Conservation (phyloP, 2,329 filamentous ascomycete species). For the Talaromyces sp. region DNA sequence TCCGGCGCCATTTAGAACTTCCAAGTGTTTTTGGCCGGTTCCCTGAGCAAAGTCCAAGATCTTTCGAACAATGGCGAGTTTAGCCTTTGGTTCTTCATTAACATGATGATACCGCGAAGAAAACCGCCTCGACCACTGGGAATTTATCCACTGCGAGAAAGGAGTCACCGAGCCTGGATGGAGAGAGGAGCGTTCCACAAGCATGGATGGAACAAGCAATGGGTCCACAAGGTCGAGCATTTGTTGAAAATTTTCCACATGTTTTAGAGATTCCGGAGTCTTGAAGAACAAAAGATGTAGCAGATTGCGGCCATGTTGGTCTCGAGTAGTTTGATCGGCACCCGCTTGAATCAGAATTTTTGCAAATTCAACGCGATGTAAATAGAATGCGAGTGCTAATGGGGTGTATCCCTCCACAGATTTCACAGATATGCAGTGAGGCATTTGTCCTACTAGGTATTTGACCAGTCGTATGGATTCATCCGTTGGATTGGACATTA, state of each 20-base stretch:
- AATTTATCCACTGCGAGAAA: slow-evolving; percentile 54
- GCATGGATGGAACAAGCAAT: slow-evolving; percentile 41
- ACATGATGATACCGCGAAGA: background rate
- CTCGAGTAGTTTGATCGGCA: slow-evolving; percentile 64
- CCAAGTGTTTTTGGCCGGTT: slow-evolving; percentile 40
- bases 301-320: slow-evolving; percentile 61
- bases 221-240: slow-evolving; percentile 56
- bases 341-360: slow-evolving; percentile 62
- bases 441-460: slow-evolving; percentile 61
- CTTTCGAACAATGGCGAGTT: slow-evolving; percentile 43
- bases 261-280: slow-evolving; percentile 18
- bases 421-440: slow-evolving; percentile 60
- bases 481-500: slow-evolving; percentile 43
- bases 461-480: slow-evolving; percentile 55
- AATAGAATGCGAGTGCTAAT: slow-evolving; percentile 60
- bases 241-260: slow-evolving; percentile 48
- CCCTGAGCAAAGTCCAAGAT: slow-evolving; percentile 56
- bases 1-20: slow-evolving; percentile 39
- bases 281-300: slow-evolving; percentile 54
- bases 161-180: slow-evolving; percentile 34
- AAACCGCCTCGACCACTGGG: slow-evolving; percentile 4
- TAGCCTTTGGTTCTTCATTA: slow-evolving; percentile 9
- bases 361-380: slow-evolving; percentile 32
- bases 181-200: slow-evolving; percentile 24
- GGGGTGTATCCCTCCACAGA: slow-evolving; percentile 51